Conservation (phyloP, 768 basidiomycete species). For the Leccinum incarnatum region DNA sequence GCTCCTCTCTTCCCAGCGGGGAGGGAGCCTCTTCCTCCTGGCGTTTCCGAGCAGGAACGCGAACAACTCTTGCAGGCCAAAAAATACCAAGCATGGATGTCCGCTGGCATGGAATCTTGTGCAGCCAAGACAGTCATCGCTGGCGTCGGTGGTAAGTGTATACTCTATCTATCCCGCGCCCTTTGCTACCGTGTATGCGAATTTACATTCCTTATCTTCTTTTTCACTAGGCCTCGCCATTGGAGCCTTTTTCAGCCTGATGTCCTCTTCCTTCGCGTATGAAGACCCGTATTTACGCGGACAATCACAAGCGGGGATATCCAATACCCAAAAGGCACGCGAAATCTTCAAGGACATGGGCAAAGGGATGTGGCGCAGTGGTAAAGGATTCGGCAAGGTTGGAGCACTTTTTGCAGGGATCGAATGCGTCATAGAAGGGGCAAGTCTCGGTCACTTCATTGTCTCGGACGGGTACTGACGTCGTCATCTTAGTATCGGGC, state of each 20-base stretch:
- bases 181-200: background rate
- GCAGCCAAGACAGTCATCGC: slow-evolving; percentile 77
- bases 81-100: slow-evolving; percentile 74
- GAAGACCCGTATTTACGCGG: slow-evolving; percentile 86
- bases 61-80: slow-evolving; percentile 61
- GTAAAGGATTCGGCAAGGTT: slow-evolving; percentile 92
- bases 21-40: slow-evolving; percentile 84
- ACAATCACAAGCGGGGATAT: slow-evolving; percentile 53
- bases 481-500: slow-evolving; percentile 74
- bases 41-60: slow-evolving; percentile 78
- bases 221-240: slow-evolving; percentile 71
- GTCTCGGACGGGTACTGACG: background rate
- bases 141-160: slow-evolving; percentile 72
- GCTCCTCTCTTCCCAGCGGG: slow-evolving; percentile 82
- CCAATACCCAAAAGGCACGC: slow-evolving; percentile 72
- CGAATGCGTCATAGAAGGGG: slow-evolving; percentile 94
- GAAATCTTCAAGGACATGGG: slow-evolving; percentile 95
- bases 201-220: slow-evolving; percentile 1
- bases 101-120: slow-evolving; percentile 81
- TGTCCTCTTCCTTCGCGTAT: slow-evolving; percentile 93
- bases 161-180: background rate
- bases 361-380: slow-evolving; percentile 82
- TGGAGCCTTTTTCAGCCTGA: slow-evolving; percentile 93
- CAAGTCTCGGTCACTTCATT: slow-evolving; percentile 40
- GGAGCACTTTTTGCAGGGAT: slow-evolving; percentile 93